Conservation (phyloP, 306 rosid species). For the Hylodesmum podocarpum region DNA sequence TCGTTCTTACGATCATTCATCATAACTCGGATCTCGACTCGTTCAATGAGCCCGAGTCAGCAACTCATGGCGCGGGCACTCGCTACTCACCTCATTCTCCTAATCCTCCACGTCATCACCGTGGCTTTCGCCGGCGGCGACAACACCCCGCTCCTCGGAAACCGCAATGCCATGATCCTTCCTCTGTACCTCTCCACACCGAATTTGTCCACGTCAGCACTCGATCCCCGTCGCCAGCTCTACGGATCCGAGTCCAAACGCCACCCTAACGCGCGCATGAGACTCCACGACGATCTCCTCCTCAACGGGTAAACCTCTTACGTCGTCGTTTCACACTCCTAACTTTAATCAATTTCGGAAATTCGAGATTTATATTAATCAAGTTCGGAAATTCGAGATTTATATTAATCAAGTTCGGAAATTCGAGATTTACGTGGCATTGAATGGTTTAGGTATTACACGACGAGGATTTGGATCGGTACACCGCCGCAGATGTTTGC, state of each 20-base stretch:
- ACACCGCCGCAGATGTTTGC: constrained; percentile 93
- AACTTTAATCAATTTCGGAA: neutral
- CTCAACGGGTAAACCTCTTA: constrained; percentile 63
- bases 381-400: neutral
- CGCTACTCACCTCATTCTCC: constrained; percentile 18
- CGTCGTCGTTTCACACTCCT: neutral
- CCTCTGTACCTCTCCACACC: constrained; percentile 68
- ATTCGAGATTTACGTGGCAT: constrained; percentile 15
- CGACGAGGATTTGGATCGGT: constrained; percentile 93
- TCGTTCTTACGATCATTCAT: too few relatives aligned
- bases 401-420: neutral
- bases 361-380: neutral
- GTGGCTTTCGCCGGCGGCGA: too few relatives aligned
- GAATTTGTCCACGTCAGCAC: constrained; percentile 38
- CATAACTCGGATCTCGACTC: constrained; percentile 32
- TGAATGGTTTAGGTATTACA: constrained; percentile 60
- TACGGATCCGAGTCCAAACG: constrained; percentile 53
- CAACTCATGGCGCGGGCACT: constrained; percentile 48
- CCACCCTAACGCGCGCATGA: constrained; percentile 83
- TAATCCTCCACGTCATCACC: constrained; percentile 16
- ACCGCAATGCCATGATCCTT: constrained; percentile 56
- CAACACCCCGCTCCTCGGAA: constrained; percentile 33
- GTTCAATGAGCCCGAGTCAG: constrained; percentile 31
- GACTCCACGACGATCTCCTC: constrained; percentile 94
- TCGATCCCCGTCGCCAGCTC: constrained; percentile 64